A percentile compares a stretch with the other conserved stretches of the same genome.
These are phyloP conservation scores for Nepenthes alata DNA, from an alignment of 179 eudicot genomes.

Conservation along the genomic window DNA sequence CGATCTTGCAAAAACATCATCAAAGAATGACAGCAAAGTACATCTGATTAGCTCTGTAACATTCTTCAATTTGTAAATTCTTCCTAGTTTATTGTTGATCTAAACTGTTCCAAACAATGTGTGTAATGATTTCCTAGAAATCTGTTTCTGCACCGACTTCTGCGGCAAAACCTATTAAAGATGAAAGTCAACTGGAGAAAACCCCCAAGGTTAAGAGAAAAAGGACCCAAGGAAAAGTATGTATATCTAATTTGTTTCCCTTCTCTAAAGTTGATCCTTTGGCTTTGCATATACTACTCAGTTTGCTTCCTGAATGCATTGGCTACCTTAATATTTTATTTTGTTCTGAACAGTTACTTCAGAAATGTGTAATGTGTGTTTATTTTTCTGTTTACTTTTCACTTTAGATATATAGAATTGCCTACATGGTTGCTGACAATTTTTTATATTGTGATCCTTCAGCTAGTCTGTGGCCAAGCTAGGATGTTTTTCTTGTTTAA, in stretches of 20 bases:
- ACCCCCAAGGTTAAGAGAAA: slow-evolving; percentile 44
- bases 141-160: slow-evolving; percentile 29
- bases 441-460: no score
- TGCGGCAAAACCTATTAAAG: slow-evolving; percentile 32
- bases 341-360: background rate
- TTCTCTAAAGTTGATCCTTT: background rate
- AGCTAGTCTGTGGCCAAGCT: no score
- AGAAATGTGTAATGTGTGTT: background rate
- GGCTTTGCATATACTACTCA: background rate
- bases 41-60: background rate
- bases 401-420: no score
- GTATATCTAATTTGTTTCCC: background rate
- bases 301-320: background rate
- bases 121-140: slow-evolving; percentile 24
- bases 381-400: no score
- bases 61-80: slow-evolving; percentile 1
- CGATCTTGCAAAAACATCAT: slow-evolving; percentile 15
- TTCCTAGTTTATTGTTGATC: background rate
- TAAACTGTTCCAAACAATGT: background rate
- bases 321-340: background rate
- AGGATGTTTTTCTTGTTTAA: no score
- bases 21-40: slow-evolving; percentile 38
- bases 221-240: slow-evolving; percentile 39
- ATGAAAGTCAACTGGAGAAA: slow-evolving; percentile 26
- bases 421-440: no score